Conservation (phyloP, 768 basidiomycete species). For the Lenzites betulinus region DNA sequence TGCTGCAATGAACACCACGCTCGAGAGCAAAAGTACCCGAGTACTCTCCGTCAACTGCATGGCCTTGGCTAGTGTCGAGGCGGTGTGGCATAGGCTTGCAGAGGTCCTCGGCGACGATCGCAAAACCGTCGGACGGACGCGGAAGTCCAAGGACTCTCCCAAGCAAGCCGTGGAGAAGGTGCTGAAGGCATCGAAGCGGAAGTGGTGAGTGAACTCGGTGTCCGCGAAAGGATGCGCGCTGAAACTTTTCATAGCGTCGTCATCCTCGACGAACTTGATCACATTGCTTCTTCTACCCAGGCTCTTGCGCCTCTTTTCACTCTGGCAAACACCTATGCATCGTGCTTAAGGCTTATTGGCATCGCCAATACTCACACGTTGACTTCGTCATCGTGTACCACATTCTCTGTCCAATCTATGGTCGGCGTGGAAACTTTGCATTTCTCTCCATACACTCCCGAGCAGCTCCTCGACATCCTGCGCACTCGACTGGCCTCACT, state of each 20-base stretch:
- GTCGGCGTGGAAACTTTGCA: slow-evolving; percentile 62
- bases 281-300: slow-evolving; percentile 64
- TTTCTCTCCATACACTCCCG: slow-evolving; percentile 76
- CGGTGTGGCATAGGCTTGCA: slow-evolving; percentile 68
- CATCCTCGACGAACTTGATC: slow-evolving; percentile 86
- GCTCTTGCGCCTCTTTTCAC: slow-evolving; percentile 66
- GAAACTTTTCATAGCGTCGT: slow-evolving; percentile 52
- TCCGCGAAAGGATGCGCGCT: slow-evolving; percentile 17
- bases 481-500: slow-evolving; percentile 61
- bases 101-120: slow-evolving; percentile 50
- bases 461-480: slow-evolving; percentile 71
- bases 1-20: slow-evolving; percentile 37
- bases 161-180: slow-evolving; percentile 43
- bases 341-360: slow-evolving; percentile 69
- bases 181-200: slow-evolving; percentile 44
- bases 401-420: slow-evolving; percentile 35
- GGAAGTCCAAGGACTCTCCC: slow-evolving; percentile 44
- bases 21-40: slow-evolving; percentile 46
- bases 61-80: slow-evolving; percentile 66
- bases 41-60: slow-evolving; percentile 68
- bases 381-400: slow-evolving; percentile 50
- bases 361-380: slow-evolving; percentile 92
- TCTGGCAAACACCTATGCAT: slow-evolving; percentile 55
- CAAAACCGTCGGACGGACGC: slow-evolving; percentile 41
- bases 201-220: slow-evolving; percentile 47